phyloP scores from a whole-genome alignment of 306 rosid genomes.

The Glycine soja region DNA sequence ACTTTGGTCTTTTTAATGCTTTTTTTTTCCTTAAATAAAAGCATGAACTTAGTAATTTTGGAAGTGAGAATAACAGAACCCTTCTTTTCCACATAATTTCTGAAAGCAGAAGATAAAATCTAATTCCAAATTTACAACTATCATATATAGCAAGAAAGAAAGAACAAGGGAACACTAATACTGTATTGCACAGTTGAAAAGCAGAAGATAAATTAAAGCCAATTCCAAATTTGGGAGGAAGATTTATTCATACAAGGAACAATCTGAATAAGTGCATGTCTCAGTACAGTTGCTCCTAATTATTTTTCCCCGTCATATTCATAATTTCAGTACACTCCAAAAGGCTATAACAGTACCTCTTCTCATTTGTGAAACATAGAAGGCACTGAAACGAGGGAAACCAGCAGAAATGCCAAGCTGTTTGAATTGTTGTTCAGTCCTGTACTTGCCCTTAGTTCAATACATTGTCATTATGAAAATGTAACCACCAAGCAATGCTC shows the following conservation, averaged over 20 bases:
- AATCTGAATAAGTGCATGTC: background rate
- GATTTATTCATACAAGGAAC: background rate
- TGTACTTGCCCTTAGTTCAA: conserved; percentile 71
- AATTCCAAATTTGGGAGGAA: background rate
- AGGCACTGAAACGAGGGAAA: conserved; percentile 55
- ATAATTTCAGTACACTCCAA: background rate
- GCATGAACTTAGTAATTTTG: no score
- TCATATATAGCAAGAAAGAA: no score
- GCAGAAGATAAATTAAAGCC: no score
- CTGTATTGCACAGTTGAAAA: no score
- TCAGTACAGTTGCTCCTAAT: background rate
- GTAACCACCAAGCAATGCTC: conserved; percentile 69
- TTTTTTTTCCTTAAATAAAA: no score
- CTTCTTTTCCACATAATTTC: no score
- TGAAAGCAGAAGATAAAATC: no score
- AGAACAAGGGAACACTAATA: no score
- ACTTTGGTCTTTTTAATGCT: no score
- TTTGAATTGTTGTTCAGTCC: conserved; percentile 64
- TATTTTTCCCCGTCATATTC: background rate
- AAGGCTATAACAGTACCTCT: background rate
- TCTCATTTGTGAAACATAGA: conserved; percentile 63
- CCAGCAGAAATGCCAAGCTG: conserved; percentile 65
- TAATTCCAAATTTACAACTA: no score
- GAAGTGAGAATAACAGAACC: no score
- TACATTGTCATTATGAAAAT: conserved; percentile 77